Evolutionary conservation across 345 rosid species (phyloP).

Genomic region (Bruguiera sexangula): DNA sequence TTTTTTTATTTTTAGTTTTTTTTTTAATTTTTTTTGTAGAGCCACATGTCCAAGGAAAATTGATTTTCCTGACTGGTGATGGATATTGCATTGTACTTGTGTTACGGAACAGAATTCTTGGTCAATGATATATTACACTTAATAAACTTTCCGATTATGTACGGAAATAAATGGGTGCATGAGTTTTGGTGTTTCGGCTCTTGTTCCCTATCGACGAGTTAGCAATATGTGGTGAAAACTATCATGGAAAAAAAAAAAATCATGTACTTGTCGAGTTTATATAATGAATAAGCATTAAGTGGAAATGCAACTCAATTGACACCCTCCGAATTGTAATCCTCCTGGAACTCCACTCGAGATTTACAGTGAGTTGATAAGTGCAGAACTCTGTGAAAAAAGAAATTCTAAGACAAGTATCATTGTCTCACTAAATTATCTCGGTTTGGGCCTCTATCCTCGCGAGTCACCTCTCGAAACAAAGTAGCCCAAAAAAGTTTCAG

Average conservation of each 20-base stretch:
- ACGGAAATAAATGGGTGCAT: background rate
- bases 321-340: background rate
- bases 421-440: conserved; percentile 6
- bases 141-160: background rate
- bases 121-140: background rate
- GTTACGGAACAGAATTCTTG: background rate
- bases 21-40: no score
- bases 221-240: background rate
- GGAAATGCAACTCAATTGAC: no score
- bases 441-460: background rate
- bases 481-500: background rate
- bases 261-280: no score
- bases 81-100: background rate
- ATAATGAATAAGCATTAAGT: no score
- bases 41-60: conserved; percentile 10
- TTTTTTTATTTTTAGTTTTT: background rate
- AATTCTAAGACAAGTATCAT: conserved; percentile 8
- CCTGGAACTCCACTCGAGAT: background rate
- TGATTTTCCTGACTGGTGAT: background rate
- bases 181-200: background rate
- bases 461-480: conserved; percentile 1
- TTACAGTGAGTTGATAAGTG: background rate
- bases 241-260: no score
- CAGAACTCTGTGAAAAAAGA: background rate
- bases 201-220: conserved; percentile 3